These are phyloP conservation scores for Rubus idaeus DNA, from an alignment of 306 rosid genomes.

Conservation along the genomic window DNA sequence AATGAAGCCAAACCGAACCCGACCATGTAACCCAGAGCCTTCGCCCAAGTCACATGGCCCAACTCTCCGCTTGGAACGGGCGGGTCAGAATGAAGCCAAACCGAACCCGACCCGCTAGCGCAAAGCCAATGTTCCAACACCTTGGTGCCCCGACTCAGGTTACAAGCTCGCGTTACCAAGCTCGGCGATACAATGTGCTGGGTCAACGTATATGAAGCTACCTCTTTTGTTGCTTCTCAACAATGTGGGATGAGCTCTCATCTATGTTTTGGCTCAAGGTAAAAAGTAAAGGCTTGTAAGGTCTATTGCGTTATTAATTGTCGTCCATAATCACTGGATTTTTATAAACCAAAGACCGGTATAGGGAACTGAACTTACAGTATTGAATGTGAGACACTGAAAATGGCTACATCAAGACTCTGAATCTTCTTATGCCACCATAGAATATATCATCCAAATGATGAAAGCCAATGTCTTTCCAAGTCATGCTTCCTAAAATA, in stretches of 20 bases:
- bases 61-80: constrained; percentile 1
- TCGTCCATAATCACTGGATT: neutral
- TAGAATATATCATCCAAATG: neutral
- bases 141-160: neutral
- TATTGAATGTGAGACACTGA: neutral
- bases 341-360: neutral
- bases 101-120: neutral
- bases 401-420: neutral
- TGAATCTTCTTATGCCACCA: neutral
- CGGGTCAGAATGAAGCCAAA: neutral
- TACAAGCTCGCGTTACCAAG: neutral
- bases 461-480: too few species aligned
- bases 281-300: neutral
- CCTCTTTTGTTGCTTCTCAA: too few species aligned
- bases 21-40: neutral
- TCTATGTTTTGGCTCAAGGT: too few species aligned
- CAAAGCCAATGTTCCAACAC: neutral
- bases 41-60: neutral
- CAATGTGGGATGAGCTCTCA: too few species aligned
- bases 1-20: neutral
- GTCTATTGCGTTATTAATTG: neutral
- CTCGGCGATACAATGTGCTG: rapidly evolving
- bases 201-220: neutral
- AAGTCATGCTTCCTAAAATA: too few species aligned
- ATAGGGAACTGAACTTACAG: neutral